Conservation (phyloP, 805 yeast species). For the Lipomyces kockii region DNA sequence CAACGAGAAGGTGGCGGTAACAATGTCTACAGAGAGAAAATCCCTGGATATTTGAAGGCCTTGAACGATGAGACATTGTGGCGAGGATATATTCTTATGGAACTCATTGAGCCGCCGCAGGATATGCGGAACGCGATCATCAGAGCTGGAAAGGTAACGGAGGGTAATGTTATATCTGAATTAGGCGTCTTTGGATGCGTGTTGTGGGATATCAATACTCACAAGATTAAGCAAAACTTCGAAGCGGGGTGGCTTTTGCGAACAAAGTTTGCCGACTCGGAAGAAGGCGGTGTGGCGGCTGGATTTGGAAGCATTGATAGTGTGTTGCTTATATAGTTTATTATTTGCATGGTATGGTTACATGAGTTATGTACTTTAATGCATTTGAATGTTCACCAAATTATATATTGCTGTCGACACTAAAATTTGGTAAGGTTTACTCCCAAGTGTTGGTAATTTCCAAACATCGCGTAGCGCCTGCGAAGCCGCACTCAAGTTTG, state of each 20-base stretch:
- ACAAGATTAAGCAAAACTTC: constrained; percentile 61
- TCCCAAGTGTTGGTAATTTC: background rate
- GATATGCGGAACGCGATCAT: constrained; percentile 69
- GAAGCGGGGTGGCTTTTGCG: constrained; percentile 85
- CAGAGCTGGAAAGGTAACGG: constrained; percentile 62
- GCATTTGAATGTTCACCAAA: too few species aligned
- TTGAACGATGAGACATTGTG: constrained; percentile 68
- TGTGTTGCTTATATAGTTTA: constrained; percentile 54
- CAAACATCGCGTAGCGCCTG: background rate
- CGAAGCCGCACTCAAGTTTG: background rate
- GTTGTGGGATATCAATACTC: constrained; percentile 68
- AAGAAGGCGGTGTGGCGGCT: constrained; percentile 99
- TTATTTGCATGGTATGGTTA: constrained; percentile 1
- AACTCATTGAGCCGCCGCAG: constrained; percentile 76
- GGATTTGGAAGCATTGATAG: constrained; percentile 98
- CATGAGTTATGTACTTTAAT: background rate
- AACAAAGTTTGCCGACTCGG: constrained; percentile 81
- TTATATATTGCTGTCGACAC: too few species aligned
- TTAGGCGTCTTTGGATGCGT: constrained; percentile 88
- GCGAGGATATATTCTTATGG: constrained; percentile 94
- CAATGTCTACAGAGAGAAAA: constrained; percentile 84
- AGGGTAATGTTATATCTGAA: constrained; percentile 85
- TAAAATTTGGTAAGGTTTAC: too few species aligned
- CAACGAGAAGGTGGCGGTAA: constrained; percentile 99
- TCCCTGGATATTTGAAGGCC: constrained; percentile 68